phyloP scores from a whole-genome alignment of 345 rosid genomes.

The Citrus unshiu region DNA sequence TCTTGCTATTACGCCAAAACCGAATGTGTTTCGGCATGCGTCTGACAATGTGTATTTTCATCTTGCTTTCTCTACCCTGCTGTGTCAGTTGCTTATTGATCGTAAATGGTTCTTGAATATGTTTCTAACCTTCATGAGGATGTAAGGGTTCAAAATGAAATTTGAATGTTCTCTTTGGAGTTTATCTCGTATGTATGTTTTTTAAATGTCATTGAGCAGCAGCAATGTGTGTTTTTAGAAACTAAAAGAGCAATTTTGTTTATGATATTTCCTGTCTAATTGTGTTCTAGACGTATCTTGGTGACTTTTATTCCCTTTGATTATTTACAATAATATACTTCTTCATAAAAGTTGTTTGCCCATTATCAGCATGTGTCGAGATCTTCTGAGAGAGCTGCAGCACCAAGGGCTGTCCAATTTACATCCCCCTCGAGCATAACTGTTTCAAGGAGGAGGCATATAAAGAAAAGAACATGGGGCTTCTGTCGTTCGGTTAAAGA shows the following conservation, averaged over 20 bases:
- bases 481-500: slow-evolving; percentile 37
- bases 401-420: slow-evolving; percentile 13
- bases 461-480: slow-evolving; percentile 27
- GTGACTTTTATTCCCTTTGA: slow-evolving; percentile 5
- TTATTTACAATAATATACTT: slow-evolving; percentile 11
- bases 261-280: not conserved
- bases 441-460: slow-evolving; percentile 12
- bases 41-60: not conserved
- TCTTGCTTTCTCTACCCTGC: not conserved
- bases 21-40: not conserved
- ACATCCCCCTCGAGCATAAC: slow-evolving; percentile 15
- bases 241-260: not conserved
- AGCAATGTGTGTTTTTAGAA: not conserved
- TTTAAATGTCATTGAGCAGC: not conserved
- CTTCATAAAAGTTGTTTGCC: slow-evolving; percentile 27
- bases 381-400: slow-evolving; percentile 18
- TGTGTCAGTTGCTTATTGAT: not conserved
- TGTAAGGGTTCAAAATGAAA: not conserved
- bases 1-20: not conserved
- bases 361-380: slow-evolving; percentile 23
- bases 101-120: not conserved
- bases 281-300: not conserved
- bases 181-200: not conserved
- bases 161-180: not conserved
- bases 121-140: slow-evolving; percentile 9